Evolutionary conservation across 2,329 filamentous ascomycete genomes (phyloP).

Genomic region (Talaromyces sp.): DNA sequence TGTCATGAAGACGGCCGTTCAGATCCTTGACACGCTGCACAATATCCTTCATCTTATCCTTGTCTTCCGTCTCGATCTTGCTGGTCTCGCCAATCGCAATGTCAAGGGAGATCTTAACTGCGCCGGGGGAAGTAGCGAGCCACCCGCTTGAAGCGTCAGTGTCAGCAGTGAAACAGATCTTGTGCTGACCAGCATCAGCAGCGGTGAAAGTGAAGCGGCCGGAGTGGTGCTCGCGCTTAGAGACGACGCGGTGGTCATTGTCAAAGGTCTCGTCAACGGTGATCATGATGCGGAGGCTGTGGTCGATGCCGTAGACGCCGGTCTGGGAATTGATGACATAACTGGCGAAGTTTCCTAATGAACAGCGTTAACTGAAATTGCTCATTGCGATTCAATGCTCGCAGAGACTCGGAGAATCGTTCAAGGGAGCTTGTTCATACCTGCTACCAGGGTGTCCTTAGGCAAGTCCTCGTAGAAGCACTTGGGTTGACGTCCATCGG

Average conservation of each 20-base stretch:
- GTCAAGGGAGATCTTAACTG: conserved; percentile 83
- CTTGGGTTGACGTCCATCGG: conserved; percentile 81
- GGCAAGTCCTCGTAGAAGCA: conserved; percentile 99
- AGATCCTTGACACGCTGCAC: conserved; percentile 86
- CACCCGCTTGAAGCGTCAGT: conserved; percentile 70
- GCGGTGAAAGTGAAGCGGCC: conserved; percentile 96
- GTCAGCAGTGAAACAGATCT: conserved; percentile 90
- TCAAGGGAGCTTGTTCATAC: conserved; percentile 48
- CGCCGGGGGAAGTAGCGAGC: conserved; percentile 72
- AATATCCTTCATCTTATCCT: conserved; percentile 88
- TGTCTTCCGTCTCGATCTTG: conserved; percentile 90
- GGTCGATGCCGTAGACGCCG: conserved; percentile 70
- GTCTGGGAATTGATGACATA: conserved; percentile 77
- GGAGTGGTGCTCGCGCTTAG: conserved; percentile 72
- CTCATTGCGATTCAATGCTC: too few relatives aligned
- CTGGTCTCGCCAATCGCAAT: conserved; percentile 92
- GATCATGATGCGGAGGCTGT: conserved; percentile 80
- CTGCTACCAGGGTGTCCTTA: conserved; percentile 95
- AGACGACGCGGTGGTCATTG: conserved; percentile 94
- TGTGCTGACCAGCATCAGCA: conserved; percentile 92
- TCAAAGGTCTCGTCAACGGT: conserved; percentile 96
- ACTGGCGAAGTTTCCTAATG: conserved; percentile 75
- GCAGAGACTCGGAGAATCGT: too few relatives aligned
- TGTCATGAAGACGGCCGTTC: conserved; percentile 83
- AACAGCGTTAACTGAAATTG: conserved; percentile 2